phyloP scores from a whole-genome alignment of 345 rosid species.

The Zanthoxylum bungeanum region DNA sequence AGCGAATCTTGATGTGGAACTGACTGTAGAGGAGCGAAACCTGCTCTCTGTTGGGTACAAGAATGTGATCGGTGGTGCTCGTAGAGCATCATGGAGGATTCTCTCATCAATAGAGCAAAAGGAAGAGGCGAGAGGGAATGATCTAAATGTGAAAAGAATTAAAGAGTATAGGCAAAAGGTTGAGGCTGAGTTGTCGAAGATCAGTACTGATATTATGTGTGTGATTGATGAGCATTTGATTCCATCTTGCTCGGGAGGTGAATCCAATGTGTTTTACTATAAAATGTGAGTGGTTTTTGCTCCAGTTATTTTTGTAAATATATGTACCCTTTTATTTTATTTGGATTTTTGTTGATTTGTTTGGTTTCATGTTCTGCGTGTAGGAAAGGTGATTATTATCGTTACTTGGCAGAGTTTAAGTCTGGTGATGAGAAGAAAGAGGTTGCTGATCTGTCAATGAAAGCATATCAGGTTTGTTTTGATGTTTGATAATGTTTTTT shows the following conservation, averaged over 20 bases:
- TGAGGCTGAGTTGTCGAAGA: slow-evolving; percentile 46
- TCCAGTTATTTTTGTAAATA: no score
- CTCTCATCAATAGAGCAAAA: slow-evolving; percentile 52
- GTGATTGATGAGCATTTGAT: slow-evolving; percentile 66
- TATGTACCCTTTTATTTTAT: neutral
- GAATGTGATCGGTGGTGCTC: slow-evolving; percentile 53
- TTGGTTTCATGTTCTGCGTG: slow-evolving; percentile 10
- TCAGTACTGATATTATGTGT: slow-evolving; percentile 55
- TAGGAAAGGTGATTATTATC: slow-evolving; percentile 77
- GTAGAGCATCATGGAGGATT: slow-evolving; percentile 63
- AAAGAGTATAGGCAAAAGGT: slow-evolving; percentile 59
- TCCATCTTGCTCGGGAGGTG: slow-evolving; percentile 54
- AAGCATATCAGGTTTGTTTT: slow-evolving; percentile 53
- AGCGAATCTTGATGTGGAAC: slow-evolving; percentile 49
- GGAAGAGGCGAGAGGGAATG: slow-evolving; percentile 55
- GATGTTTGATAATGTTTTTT: neutral
- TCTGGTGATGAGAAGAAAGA: slow-evolving; percentile 48
- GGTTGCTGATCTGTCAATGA: slow-evolving; percentile 60
- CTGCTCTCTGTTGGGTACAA: slow-evolving; percentile 57
- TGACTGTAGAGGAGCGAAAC: slow-evolving; percentile 56
- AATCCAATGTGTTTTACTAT: slow-evolving; percentile 62
- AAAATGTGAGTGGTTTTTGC: slow-evolving; percentile 48
- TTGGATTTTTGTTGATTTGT: slow-evolving; percentile 9
- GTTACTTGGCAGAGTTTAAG: slow-evolving; percentile 64
- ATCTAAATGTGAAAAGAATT: slow-evolving; percentile 47